Evolutionary conservation across 208 protist species (phyloP).

Genomic region (Trypanosoma conorhini): DNA sequence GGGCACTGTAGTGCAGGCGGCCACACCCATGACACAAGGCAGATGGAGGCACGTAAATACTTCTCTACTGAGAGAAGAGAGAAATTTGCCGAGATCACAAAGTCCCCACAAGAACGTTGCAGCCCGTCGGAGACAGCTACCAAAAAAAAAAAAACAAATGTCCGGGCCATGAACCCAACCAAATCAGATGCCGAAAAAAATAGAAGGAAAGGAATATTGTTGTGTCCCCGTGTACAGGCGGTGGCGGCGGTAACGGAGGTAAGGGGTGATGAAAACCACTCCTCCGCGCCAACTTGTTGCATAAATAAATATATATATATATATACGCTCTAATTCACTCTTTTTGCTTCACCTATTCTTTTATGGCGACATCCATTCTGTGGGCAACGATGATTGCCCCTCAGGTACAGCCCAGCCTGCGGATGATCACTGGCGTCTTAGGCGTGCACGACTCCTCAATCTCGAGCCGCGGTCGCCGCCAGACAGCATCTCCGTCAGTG

Average conservation of each 20-base stretch:
- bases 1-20: neutral
- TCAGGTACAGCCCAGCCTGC: neutral
- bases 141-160: neutral
- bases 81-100: neutral
- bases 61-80: neutral
- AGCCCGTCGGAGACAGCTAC: neutral
- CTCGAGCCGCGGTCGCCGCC: constrained; percentile 4
- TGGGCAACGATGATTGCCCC: neutral
- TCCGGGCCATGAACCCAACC: neutral
- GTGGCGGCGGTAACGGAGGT: neutral
- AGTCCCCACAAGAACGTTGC: neutral
- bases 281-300: neutral
- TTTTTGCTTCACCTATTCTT: neutral
- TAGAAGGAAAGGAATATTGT: constrained; percentile 25
- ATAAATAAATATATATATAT: neutral
- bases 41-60: neutral
- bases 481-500: neutral
- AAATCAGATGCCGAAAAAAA: constrained; percentile 14
- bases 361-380: neutral
- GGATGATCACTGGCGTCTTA: constrained; percentile 17
- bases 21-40: neutral
- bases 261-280: neutral
- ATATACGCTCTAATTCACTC: neutral
- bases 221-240: neutral
- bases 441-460: constrained; percentile 36